These are phyloP conservation scores for Boletellus emodensis DNA, from an alignment of 768 basidiomycete genomes.

Conservation along the genomic window DNA sequence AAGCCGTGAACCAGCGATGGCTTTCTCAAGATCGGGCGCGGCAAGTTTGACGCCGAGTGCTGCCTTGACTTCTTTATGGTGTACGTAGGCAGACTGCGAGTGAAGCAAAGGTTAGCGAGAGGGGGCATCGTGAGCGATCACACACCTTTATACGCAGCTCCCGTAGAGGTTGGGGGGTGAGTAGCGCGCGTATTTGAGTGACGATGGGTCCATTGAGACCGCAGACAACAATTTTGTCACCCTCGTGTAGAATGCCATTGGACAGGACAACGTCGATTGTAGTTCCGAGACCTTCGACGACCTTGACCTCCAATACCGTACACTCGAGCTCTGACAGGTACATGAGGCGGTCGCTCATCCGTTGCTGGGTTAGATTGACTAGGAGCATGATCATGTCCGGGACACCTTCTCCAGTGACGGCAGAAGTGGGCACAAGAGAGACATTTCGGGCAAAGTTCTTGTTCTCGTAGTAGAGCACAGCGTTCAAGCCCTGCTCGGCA, in stretches of 20 bases:
- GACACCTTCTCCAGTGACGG: constrained; percentile 95
- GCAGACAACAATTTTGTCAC: constrained; percentile 93
- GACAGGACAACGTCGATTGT: constrained; percentile 96
- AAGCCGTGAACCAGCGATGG: constrained; percentile 93
- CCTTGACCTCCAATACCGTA: constrained; percentile 98
- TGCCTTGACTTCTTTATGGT: constrained; percentile 96
- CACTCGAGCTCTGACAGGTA: constrained; percentile 96
- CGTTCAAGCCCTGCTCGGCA: constrained; percentile 96
- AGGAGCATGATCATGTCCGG: constrained; percentile 99
- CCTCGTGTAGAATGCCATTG: constrained; percentile 88
- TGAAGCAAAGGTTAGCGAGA: constrained; percentile 3
- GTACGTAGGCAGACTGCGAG: constrained; percentile 85
- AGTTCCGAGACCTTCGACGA: constrained; percentile 95
- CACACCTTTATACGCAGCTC: constrained; percentile 92
- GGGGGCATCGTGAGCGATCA: neutral
- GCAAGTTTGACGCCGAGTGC: constrained; percentile 94
- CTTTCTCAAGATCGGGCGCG: constrained; percentile 94
- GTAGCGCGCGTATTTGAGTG: constrained; percentile 87
- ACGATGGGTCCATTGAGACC: constrained; percentile 97
- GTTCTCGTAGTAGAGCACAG: constrained; percentile 96
- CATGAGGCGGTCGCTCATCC: constrained; percentile 97
- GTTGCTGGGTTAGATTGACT: constrained; percentile 93
- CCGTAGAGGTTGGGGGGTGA: constrained; percentile 94
- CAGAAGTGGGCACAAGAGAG: constrained; percentile 96
- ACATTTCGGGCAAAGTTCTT: constrained; percentile 92